Evolutionary conservation across 139 green algal genomes (phyloP).

Genomic region (Micractinium conductrix): DNA sequence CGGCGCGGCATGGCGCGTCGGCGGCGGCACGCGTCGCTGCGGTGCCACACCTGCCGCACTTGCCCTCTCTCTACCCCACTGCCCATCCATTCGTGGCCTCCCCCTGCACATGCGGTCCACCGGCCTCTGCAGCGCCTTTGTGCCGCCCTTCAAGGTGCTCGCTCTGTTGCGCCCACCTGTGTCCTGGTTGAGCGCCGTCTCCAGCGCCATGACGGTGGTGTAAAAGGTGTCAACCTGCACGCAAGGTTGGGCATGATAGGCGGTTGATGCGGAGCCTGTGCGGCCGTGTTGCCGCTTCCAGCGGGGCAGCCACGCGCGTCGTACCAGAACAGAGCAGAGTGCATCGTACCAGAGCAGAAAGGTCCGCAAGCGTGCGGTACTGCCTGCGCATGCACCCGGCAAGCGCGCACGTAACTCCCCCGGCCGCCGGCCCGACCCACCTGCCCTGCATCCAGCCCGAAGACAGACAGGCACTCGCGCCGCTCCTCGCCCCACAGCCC

Average conservation of each 20-base stretch:
- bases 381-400: background rate
- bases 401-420: background rate
- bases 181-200: constrained; percentile 1
- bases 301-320: too few relatives aligned
- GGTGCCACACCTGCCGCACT: background rate
- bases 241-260: background rate
- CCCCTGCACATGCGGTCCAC: background rate
- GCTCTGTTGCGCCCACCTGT: background rate
- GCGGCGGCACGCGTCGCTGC: background rate
- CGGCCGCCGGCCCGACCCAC: background rate
- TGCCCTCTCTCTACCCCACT: background rate
- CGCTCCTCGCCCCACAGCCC: constrained; percentile 40
- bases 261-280: background rate
- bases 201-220: background rate
- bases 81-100: background rate
- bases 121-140: too few relatives aligned
- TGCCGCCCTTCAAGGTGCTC: too few relatives aligned
- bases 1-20: too few relatives aligned
- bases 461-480: constrained; percentile 28
- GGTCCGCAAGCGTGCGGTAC: background rate
- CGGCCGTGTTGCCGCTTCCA: background rate
- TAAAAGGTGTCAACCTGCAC: constrained; percentile 26
- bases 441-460: constrained; percentile 28
- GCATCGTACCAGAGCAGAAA: background rate
- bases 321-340: background rate